Base-by-base conservation (phyloP, 1,139 yeast genomes). In the Yamadazyma spencermartinsiae region DNA sequence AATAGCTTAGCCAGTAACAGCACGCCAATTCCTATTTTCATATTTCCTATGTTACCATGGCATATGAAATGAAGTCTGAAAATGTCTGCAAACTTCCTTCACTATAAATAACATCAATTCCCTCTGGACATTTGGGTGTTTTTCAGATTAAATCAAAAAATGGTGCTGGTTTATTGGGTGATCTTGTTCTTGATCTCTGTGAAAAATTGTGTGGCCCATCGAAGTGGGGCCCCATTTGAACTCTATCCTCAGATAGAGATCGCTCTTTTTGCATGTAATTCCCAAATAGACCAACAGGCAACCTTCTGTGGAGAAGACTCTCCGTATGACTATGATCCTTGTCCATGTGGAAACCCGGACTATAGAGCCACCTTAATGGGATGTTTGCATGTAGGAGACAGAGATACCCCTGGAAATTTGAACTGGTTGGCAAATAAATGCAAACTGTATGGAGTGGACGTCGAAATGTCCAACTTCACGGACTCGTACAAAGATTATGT, bases 401-500 rank as follows among this genome's bases (percentile, higher is more conserved):
- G 16, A 7, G 29, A 15, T n/a, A 32, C 24, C 2, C 31, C 29
- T 4, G 10, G 12, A 2, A 16, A 28, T 2, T 26, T 36, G 15
- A 18, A 38, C 3, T 3, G n/a, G n/a, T 14, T 34, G 5, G 35
- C 36, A 3, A 23, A 39, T 2, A 2, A 21, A 4, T 58, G 63
- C 44, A 23, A 13, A 9, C 38, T 33, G 7, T 50, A 38, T 28
- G 36, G 39, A 20, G 39, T 39, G 0, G 42, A 49, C 4, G 19
- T 60, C 9, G 49, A 60, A 6, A 31, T 33, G 1, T 46, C 55
- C 9, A 49, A 52, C 19, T 48, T 50, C 13, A 41, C 43, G 5
- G 46, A 42, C 1, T 54, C 65, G 2, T 53, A 46, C 14, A 34
- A 37, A 4, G 37, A 48, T 26, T 64, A 48, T 41, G 37, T 43